Percentiles rank a stretch among this genome's conserved stretches.
These are phyloP conservation scores for Hymenoscyphus fraxineus DNA, from an alignment of 2,329 filamentous ascomycete species.

Conservation along the genomic window DNA sequence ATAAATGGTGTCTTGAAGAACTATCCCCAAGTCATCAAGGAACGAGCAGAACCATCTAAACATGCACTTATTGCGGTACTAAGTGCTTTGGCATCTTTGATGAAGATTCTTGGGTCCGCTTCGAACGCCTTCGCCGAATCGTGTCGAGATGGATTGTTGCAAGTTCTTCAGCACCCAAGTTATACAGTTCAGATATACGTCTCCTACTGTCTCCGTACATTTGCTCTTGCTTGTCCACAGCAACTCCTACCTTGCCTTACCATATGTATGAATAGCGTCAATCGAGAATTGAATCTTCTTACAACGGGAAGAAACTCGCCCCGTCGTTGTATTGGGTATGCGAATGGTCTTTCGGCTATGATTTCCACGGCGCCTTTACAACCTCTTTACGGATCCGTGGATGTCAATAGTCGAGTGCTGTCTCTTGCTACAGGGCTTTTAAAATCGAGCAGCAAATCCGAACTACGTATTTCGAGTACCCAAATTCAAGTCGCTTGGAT, in stretches of 20 bases:
- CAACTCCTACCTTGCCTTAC: conserved; percentile 88
- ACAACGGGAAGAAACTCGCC: conserved; percentile 72
- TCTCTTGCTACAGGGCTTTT: conserved; percentile 87
- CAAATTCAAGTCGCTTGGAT: conserved; percentile 99
- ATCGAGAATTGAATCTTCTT: conserved; percentile 77
- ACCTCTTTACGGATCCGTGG: conserved; percentile 89
- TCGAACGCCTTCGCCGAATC: conserved; percentile 73
- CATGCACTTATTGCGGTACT: conserved; percentile 76
- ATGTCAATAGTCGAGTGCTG: conserved; percentile 88
- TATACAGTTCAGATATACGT: conserved; percentile 94
- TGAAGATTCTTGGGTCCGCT: conserved; percentile 77
- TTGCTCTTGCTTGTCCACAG: conserved; percentile 86
- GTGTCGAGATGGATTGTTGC: conserved; percentile 81
- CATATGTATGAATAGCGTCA: conserved; percentile 94
- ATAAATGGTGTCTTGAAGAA: conserved; percentile 90
- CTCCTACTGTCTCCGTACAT: conserved; percentile 78
- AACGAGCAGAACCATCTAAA: conserved; percentile 84
- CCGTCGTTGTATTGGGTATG: conserved; percentile 81
- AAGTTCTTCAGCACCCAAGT: conserved; percentile 89
- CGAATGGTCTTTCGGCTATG: conserved; percentile 85
- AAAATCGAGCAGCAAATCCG: conserved; percentile 87
- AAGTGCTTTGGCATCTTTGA: conserved; percentile 73
- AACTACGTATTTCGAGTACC: conserved; percentile 84
- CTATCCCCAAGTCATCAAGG: conserved; percentile 84
- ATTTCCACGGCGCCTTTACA: conserved; percentile 85